Evolutionary conservation across 1,284 basidiomycete species (phyloP).

Genomic region (Naganishia cerealis): DNA sequence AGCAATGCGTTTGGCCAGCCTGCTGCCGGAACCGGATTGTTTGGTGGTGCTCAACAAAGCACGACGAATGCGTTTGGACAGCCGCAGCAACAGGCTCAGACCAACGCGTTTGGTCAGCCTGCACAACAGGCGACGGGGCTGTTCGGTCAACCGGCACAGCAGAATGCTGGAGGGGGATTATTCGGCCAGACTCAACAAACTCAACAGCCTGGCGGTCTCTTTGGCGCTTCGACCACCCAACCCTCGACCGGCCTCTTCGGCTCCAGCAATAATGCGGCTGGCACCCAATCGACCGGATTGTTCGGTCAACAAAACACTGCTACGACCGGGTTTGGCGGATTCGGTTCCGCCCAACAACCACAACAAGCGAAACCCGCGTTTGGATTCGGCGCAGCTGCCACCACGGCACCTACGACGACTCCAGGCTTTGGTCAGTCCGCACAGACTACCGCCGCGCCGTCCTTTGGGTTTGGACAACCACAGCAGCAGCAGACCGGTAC

Average conservation of each 20-base stretch:
- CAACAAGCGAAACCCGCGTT: slow-evolving; percentile 32
- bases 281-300: slow-evolving; percentile 35
- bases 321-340: slow-evolving; percentile 28
- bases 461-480: slow-evolving; percentile 49
- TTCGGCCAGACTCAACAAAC: slow-evolving; percentile 35
- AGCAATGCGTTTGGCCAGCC: slow-evolving; percentile 43
- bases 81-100: slow-evolving; percentile 40
- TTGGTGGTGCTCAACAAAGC: slow-evolving; percentile 58
- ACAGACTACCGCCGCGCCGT: slow-evolving; percentile 40
- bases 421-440: slow-evolving; percentile 47
- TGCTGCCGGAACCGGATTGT: slow-evolving; percentile 43
- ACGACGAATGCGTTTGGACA: slow-evolving; percentile 37
- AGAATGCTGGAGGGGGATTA: slow-evolving; percentile 22
- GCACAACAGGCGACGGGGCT: slow-evolving; percentile 43
- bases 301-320: slow-evolving; percentile 38
- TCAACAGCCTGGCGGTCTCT: slow-evolving; percentile 33
- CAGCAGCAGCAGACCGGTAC: slow-evolving; percentile 42
- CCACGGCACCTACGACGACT: slow-evolving; percentile 38
- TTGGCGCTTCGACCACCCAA: slow-evolving; percentile 45
- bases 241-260: slow-evolving; percentile 52
- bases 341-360: slow-evolving; percentile 33
- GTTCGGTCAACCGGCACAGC: slow-evolving; percentile 43
- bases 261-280: slow-evolving; percentile 36
- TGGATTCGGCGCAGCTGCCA: slow-evolving; percentile 33
- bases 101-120: slow-evolving; percentile 33